Evolutionary conservation across 1,139 yeast genomes (phyloP), one percentile per base, ranked within the genome.

Genomic region (Nakaseomyces kungkrabaensis): DNA sequence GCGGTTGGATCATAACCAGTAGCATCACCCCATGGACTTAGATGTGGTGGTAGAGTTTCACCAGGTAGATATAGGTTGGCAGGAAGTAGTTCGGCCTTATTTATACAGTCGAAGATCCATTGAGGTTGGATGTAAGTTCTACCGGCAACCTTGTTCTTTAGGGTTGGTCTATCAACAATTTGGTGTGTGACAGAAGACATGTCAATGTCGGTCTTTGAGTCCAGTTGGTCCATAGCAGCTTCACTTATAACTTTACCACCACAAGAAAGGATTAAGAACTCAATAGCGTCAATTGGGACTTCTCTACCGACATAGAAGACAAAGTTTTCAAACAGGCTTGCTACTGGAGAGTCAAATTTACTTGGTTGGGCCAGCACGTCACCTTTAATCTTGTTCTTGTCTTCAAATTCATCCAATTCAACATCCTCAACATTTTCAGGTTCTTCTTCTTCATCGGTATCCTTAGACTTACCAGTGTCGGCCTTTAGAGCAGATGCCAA

Each of bases 21-120:
- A 51, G 90, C 79, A 71, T 92, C 97, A 59, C 97, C 97, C 97
- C 98, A 92, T 73, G 99, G 99, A 50, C 96, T 85, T 65, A 94
- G 76, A 70, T 92, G 98, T 42, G 98, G 97, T 45, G 97, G 97
- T 55, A 94, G 76, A 8, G 89, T 74, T 70, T 92, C 97, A 51
- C 99, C 98, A 4, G 96, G 96, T 43, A 94, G 85, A 66, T 92
- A 92, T 52, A 75, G 76, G 51, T 83, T 82, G 27, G 86, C 96
- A 37, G 92, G 78, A 51, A 85, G 74, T 55, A 92, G 75, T 55
- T 77, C 75, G 48, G 81, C 78, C 70, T 85, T 84, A 72, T 92
- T 92, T 58, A 94, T 74, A 63, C 87, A 82, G 67, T 92, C 99
- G 68, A 92, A 90, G 46, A 92, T 75, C 98, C 98, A 94, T 74